Conservation (phyloP, 768 basidiomycete genomes). For the Clathrus columnatus region DNA sequence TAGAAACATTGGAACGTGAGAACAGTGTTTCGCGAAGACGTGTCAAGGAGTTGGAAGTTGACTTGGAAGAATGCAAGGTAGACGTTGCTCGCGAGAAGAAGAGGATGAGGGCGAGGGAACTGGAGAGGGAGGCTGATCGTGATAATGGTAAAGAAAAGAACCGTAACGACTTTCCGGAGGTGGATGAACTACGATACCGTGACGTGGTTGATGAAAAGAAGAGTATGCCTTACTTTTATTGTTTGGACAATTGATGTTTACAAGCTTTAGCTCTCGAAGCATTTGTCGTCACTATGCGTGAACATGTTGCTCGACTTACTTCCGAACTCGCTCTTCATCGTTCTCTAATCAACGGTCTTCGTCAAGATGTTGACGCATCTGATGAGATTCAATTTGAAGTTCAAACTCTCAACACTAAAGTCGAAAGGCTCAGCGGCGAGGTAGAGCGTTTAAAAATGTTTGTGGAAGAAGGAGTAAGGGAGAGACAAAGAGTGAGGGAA, state of each 20-base stretch:
- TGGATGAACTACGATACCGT: conserved; percentile 44
- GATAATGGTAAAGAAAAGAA: conserved; percentile 18
- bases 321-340: conserved; percentile 50
- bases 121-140: conserved; percentile 26
- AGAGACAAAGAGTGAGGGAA: conserved; percentile 44
- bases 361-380: conserved; percentile 45
- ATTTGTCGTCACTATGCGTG: conserved; percentile 61
- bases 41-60: conserved; percentile 80
- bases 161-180: conserved; percentile 27
- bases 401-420: conserved; percentile 57
- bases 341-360: conserved; percentile 19
- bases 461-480: conserved; percentile 79
- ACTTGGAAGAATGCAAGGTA: conserved; percentile 76
- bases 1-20: conserved; percentile 70
- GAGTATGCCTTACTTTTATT: conserved; percentile 38
- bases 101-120: conserved; percentile 47
- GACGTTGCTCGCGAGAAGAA: conserved; percentile 68
- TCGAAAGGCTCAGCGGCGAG: conserved; percentile 76
- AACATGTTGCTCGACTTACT: conserved; percentile 71
- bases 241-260: conserved; percentile 10
- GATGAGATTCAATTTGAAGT: conserved; percentile 60
- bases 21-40: conserved; percentile 74
- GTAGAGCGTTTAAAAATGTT: conserved; percentile 81
- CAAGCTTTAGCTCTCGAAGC: conserved; percentile 62
- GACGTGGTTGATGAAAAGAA: conserved; percentile 85